Conservation (phyloP, 495 filamentous ascomycete genomes). For the Penicillium crystallinum region DNA sequence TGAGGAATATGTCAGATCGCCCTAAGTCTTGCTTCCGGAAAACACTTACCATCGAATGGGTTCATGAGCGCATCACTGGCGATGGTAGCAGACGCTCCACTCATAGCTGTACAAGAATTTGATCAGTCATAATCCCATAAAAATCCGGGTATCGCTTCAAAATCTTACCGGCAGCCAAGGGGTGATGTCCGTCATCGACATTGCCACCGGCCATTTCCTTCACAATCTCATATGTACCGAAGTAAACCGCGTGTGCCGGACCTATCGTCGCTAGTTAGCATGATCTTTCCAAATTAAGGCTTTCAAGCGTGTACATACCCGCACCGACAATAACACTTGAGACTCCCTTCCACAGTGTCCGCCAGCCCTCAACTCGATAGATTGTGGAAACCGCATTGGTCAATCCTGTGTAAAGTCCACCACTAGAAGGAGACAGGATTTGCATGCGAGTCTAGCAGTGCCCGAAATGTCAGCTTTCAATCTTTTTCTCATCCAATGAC, state of each 20-base stretch:
- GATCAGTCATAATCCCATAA: conserved; percentile 1
- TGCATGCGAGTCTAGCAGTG: conserved; percentile 85
- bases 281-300: not conserved
- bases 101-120: conserved; percentile 57
- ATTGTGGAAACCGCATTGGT: conserved; percentile 90
- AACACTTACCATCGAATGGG: conserved; percentile 86
- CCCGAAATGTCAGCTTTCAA: conserved; percentile 5
- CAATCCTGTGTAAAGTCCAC: conserved; percentile 82
- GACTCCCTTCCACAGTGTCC: conserved; percentile 93
- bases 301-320: conserved; percentile 48
- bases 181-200: conserved; percentile 81
- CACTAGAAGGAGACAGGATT: conserved; percentile 81
- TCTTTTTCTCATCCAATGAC: not conserved
- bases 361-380: conserved; percentile 77
- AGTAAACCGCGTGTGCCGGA: conserved; percentile 96
- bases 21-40: not conserved
- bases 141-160: not conserved
- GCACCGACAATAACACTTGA: conserved; percentile 95
- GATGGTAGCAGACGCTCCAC: conserved; percentile 91
- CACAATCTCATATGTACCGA: conserved; percentile 94
- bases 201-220: conserved; percentile 96
- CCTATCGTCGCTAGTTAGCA: conserved; percentile 51
- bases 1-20: conserved; percentile 31
- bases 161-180: conserved; percentile 75
- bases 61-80: conserved; percentile 99